Evolutionary conservation across 192 early-diverging fungal genomes (phyloP), one percentile per base, ranked within the genome.

Genomic region (Coemansia sp.): DNA sequence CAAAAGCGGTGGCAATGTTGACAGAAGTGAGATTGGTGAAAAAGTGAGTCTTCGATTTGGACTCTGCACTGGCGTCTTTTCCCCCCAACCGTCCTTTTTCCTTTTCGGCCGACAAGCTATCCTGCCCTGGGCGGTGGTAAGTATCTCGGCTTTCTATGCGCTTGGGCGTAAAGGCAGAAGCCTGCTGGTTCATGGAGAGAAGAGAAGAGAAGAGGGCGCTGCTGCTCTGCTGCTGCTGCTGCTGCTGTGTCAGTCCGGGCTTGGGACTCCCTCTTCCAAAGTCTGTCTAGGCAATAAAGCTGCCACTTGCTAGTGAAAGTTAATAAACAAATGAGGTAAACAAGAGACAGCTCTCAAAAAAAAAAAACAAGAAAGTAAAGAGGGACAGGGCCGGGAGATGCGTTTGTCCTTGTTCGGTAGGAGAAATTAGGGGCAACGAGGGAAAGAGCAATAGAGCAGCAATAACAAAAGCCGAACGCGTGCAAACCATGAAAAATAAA

Each of bases 1-100:
- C 72, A 64, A 80, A 80, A n/a, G 77, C 77, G 3, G 77, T 74
- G 60, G 77, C 77, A 54, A 80, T 80, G 59, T 80, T 80, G 24
- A 80, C 77, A 10, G 77, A 80, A 26, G 77, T 80, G 48, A 63
- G 66, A 60, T 79, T 72, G 26, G 76, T 69, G 54, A 72, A 69
- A 34, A 62, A 68, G 35, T 50, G 66, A 1, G 46, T 10, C n/a
- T 57, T 67, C 18, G 56, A 50, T 50, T 50, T 50, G 3, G 42
- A 43, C 42, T 19, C 46, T 0, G 48, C 32, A 33, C 46, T 50
- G 32, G 48, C 33, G 50, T 62, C 43, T 24, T 60, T 50, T 14
- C 26, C 46, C 46, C 46, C 62, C 35, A 60, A 42, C 26, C 36
- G 42, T 18, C 41, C 60, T 56, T 68, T 68, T 27, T 63, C 58